Evolutionary conservation across 2,329 filamentous ascomycete species (phyloP).

Genomic region (Arthrobotrys megalospora): DNA sequence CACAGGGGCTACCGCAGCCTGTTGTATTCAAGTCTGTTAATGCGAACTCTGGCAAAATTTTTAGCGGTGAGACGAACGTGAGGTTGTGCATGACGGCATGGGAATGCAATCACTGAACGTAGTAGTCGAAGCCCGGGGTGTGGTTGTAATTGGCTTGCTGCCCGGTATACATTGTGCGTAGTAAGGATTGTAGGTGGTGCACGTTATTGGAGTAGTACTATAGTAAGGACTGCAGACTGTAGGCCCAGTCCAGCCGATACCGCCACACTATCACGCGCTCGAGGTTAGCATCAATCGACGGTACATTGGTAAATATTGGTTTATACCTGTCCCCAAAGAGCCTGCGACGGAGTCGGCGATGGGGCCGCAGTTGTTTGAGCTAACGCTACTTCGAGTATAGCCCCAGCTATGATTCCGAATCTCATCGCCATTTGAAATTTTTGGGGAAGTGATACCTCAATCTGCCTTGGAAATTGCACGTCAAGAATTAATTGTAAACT

Average conservation of each 20-base stretch:
- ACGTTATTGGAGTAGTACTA: not conserved
- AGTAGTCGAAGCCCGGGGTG: not conserved
- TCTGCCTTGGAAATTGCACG: too few relatives aligned
- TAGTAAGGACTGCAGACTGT: not conserved
- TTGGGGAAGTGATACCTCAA: too few relatives aligned
- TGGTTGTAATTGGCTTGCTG: not conserved
- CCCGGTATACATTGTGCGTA: slow-evolving; percentile 25
- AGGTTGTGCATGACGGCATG: slow-evolving; percentile 18
- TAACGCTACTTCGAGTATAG: not conserved
- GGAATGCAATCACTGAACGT: slow-evolving; percentile 13
- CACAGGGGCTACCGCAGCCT: not conserved
- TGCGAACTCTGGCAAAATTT: not conserved
- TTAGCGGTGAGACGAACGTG: not conserved
- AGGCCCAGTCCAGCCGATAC: slow-evolving; percentile 16
- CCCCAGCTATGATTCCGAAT: not conserved
- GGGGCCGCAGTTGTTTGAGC: slow-evolving; percentile 13
- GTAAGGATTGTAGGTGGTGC: slow-evolving; percentile 19
- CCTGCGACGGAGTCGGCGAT: slow-evolving; percentile 8
- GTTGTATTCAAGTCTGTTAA: not conserved
- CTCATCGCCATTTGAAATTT: not conserved
- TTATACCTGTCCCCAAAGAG: slow-evolving; percentile 1
- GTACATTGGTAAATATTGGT: not conserved
- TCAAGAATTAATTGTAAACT: too few relatives aligned
- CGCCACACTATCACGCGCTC: not conserved
- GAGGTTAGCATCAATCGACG: not conserved